Conservation (phyloP, 331 rosid genomes). For the Erythrophleum ivorense region DNA sequence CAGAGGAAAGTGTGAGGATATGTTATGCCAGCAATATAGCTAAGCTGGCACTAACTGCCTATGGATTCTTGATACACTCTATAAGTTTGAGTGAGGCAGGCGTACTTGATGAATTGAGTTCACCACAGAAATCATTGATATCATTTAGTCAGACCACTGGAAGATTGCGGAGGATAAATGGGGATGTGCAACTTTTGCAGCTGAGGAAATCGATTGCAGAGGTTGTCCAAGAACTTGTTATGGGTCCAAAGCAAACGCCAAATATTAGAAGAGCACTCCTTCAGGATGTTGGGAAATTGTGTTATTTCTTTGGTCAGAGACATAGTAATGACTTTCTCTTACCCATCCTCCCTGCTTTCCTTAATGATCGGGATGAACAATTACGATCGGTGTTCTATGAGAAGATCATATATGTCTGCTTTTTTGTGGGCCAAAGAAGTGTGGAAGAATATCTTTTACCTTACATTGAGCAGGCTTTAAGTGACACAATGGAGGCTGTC, state of each 20-base stretch:
- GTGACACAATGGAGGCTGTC: conserved; percentile 81
- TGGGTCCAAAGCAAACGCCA: conserved; percentile 99
- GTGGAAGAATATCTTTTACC: conserved; percentile 99
- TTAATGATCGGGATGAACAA: conserved; percentile 93
- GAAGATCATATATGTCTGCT: conserved; percentile 91
- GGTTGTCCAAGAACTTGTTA: conserved; percentile 96
- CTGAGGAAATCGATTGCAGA: conserved; percentile 95
- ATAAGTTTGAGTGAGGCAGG: conserved; percentile 97
- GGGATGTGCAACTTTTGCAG: conserved; percentile 74
- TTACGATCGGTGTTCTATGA: conserved; percentile 90
- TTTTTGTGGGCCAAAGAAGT: conserved; percentile 97
- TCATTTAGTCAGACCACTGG: conserved; percentile 70
- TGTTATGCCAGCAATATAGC: conserved; percentile 97
- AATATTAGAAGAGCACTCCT: conserved; percentile 96
- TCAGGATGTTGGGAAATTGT: conserved; percentile 86
- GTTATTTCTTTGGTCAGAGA: conserved; percentile 96
- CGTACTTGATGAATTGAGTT: conserved; percentile 84
- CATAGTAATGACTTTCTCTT: conserved; percentile 94
- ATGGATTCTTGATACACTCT: conserved; percentile 90
- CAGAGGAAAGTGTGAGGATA: conserved; percentile 97
- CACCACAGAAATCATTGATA: conserved; percentile 57
- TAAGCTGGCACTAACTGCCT: conserved; percentile 90
- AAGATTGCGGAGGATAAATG: conserved; percentile 63
- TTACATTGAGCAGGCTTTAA: conserved; percentile 93
- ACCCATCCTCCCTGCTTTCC: conserved; percentile 97